Percentiles rank a stretch among this genome's conserved stretches.
These are phyloP conservation scores for Niveomyces coronatus DNA, from an alignment of 2,329 filamentous ascomycete genomes.

Conservation along the genomic window DNA sequence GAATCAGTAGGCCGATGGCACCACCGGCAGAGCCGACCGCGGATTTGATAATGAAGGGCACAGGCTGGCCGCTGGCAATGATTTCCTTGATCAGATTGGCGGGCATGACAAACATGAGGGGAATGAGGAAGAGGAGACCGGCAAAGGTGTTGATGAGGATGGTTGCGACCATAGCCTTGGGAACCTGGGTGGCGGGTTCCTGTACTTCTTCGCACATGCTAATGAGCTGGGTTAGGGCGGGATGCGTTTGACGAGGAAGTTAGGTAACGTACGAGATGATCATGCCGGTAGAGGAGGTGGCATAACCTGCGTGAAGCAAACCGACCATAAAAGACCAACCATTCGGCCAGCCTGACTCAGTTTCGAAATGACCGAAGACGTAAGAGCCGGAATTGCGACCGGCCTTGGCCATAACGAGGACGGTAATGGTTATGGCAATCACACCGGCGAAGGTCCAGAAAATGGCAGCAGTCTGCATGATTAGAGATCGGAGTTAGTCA, in stretches of 20 bases:
- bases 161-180: constrained; percentile 61
- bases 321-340: constrained; percentile 69
- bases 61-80: constrained; percentile 48
- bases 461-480: constrained; percentile 56
- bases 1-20: constrained; percentile 52
- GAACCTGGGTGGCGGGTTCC: constrained; percentile 55
- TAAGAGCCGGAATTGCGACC: constrained; percentile 53
- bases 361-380: constrained; percentile 60
- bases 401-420: constrained; percentile 56
- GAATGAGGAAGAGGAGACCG: constrained; percentile 58
- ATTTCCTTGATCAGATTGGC: constrained; percentile 44
- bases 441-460: constrained; percentile 66
- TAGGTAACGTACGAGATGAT: constrained; percentile 56
- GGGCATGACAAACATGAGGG: constrained; percentile 58
- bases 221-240: constrained; percentile 9
- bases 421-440: constrained; percentile 51
- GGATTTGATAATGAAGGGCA: constrained; percentile 52
- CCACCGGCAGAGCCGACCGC: constrained; percentile 52
- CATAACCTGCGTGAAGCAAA: constrained; percentile 61
- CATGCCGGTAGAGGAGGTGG: constrained; percentile 69
- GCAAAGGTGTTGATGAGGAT: constrained; percentile 56
- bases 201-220: constrained; percentile 68
- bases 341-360: constrained; percentile 55
- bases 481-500: background rate
- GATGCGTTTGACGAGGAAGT: background rate